Base-by-base conservation (phyloP, 208 protist species). In the Leishmania martiniquensis region DNA sequence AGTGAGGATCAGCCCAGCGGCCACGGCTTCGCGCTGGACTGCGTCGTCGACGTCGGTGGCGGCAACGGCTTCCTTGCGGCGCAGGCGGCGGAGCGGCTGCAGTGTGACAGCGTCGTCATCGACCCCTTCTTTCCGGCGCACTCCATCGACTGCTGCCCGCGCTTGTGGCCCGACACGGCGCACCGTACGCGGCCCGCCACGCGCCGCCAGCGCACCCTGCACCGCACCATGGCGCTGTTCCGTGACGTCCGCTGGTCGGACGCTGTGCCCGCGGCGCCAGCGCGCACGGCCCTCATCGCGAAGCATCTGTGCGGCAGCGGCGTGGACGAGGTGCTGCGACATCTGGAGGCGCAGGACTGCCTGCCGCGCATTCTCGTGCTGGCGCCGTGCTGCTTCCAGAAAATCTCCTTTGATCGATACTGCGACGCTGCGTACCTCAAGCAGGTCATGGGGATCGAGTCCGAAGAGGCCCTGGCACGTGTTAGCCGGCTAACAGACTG, bases 231-330 rank as follows among this genome's bases (percentile, higher is more conserved):
- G 47, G 66, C 80, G 34, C 81, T 85, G 29, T 86, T 95, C 75
- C 76, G 84, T 62, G 84, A 93, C 39, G 85, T 89, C 39, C 52
- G 78, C 59, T 94, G 89, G 89, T 49, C 60, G 25, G n/a, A 54
- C 22, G 88, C 81, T 54, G 75, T 90, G n/a, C 65, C 59, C 20
- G 86, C 75, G 0, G 72, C 76, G 17, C 87, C 90, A 62, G 57
- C 76, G 37, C 80, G 77, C 37, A 89, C 74, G 54, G 89, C 84
- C 10, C 76, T 95, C 62, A 82, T 95, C 54, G 91, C 93, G 32
- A 97, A 97, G 80, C 93, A 97, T 70, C 87, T 97, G 37, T 97
- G 93, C 71, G 93, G 93, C 32, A 93, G 87, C 47, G 87, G 87
- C 71, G 86, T 95, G 51, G 93, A 95, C 73, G 83, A 89, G 73